Conservation (phyloP, 2,329 filamentous ascomycete genomes). For the Beauveria bassiana region DNA sequence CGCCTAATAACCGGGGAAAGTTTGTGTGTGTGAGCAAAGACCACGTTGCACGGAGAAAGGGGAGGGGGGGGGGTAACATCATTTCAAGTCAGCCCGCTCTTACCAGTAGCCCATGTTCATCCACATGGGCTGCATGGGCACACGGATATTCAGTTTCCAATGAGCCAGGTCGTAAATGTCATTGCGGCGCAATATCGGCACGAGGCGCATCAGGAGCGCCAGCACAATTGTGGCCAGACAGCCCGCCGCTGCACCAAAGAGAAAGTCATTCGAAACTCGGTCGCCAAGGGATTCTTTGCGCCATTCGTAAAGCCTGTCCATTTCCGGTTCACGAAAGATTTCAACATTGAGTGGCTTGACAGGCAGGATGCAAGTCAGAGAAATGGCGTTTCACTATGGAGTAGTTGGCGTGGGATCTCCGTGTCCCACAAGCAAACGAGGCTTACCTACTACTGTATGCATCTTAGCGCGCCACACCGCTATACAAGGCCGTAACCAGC, state of each 20-base stretch:
- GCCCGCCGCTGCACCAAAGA: background rate
- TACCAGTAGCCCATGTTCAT: conserved; percentile 58
- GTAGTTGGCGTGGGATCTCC: background rate
- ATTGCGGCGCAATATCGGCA: conserved; percentile 19
- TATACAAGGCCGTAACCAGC: too few relatives aligned
- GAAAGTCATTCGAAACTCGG: conserved; percentile 6
- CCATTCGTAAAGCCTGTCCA: background rate
- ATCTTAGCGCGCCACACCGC: background rate
- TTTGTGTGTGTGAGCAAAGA: background rate
- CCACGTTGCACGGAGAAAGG: too few relatives aligned
- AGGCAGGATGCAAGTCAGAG: background rate
- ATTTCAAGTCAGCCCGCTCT: conserved; percentile 17
- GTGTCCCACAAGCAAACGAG: background rate
- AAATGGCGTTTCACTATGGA: background rate
- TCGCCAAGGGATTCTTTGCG: background rate
- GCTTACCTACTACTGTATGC: background rate
- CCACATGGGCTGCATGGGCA: conserved; percentile 47
- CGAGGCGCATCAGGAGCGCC: conserved; percentile 27
- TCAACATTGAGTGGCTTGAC: background rate
- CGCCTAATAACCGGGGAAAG: conserved; percentile 19
- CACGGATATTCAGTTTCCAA: conserved; percentile 44
- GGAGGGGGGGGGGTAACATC: too few relatives aligned
- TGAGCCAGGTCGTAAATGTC: conserved; percentile 44
- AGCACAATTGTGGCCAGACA: conserved; percentile 15
- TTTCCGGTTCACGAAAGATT: background rate